Evolutionary conservation across 257 asterid genomes (phyloP).

Genomic region (Lantana camara): DNA sequence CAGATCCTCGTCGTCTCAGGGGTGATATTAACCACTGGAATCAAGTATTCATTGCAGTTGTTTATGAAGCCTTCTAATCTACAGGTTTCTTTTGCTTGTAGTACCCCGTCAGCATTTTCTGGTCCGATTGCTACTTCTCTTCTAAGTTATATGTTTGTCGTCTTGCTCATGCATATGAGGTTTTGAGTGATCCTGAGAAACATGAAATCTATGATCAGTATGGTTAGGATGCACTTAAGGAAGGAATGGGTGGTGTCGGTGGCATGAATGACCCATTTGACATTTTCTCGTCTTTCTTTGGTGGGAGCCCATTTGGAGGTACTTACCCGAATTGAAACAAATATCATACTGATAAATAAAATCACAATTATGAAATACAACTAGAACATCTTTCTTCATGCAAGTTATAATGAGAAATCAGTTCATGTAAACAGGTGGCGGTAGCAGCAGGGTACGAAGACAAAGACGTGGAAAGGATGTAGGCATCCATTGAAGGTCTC

Average conservation of each 20-base stretch:
- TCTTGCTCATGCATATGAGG: conserved; percentile 64
- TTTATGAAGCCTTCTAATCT: no score
- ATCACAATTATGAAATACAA: no score
- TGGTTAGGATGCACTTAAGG: conserved; percentile 65
- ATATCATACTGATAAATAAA: no score
- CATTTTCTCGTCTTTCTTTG: conserved; percentile 56
- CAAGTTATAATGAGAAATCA: not conserved
- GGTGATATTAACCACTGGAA: no score
- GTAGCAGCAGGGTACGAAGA: conserved; percentile 60
- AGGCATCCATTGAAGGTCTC: conserved; percentile 54
- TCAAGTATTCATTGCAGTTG: no score
- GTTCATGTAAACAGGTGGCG: conserved; percentile 41
- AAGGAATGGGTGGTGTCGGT: conserved; percentile 62
- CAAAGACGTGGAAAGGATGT: conserved; percentile 61
- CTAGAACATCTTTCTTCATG: not conserved
- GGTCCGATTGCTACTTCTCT: no score
- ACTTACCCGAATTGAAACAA: not conserved
- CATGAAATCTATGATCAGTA: conserved; percentile 59
- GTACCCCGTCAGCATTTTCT: no score
- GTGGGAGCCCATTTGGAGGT: conserved; percentile 55
- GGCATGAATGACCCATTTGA: conserved; percentile 59
- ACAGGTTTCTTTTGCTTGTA: no score
- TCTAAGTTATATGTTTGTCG: no score
- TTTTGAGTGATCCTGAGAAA: conserved; percentile 57
- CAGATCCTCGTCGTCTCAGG: no score